These are phyloP conservation scores for Eucalyptus sp. DNA, from an alignment of 345 rosid genomes.

Conservation along the genomic window DNA sequence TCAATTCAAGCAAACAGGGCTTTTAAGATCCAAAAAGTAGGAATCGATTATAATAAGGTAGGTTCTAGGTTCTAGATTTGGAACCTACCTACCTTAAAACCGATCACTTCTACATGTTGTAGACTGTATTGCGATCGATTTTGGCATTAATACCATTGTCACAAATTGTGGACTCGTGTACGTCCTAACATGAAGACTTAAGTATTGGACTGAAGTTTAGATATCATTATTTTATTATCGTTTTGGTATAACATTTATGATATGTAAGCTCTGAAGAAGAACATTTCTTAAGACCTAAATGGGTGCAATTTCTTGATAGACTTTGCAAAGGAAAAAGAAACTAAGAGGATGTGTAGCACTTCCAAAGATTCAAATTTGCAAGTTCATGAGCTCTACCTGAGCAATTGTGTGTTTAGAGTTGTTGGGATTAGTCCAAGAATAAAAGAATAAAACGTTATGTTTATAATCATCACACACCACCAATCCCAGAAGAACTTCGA, in stretches of 20 bases:
- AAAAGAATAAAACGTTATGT: not conserved
- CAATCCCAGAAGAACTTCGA: not conserved
- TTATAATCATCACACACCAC: not conserved
- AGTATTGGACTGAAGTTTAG: not conserved
- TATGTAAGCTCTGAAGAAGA: not conserved
- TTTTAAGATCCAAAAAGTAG: too few relatives aligned
- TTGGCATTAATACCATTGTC: not conserved
- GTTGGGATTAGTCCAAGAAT: not conserved
- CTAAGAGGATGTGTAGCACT: not conserved
- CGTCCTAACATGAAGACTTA: not conserved
- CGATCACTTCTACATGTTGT: not conserved
- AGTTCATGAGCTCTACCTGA: not conserved
- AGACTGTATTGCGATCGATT: not conserved
- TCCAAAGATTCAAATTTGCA: not conserved
- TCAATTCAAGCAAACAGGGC: too few relatives aligned
- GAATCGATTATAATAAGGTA: too few relatives aligned
- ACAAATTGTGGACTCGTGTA: not conserved
- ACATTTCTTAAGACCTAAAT: not conserved
- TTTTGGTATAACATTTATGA: not conserved
- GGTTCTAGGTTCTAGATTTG: too few relatives aligned
- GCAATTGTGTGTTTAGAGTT: not conserved
- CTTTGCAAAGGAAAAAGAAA: not conserved
- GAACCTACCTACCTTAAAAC: too few relatives aligned
- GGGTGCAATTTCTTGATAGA: not conserved
- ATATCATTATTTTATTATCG: not conserved